Base-by-base conservation (phyloP, 1,284 basidiomycete species). In the Trametes hirsuta region DNA sequence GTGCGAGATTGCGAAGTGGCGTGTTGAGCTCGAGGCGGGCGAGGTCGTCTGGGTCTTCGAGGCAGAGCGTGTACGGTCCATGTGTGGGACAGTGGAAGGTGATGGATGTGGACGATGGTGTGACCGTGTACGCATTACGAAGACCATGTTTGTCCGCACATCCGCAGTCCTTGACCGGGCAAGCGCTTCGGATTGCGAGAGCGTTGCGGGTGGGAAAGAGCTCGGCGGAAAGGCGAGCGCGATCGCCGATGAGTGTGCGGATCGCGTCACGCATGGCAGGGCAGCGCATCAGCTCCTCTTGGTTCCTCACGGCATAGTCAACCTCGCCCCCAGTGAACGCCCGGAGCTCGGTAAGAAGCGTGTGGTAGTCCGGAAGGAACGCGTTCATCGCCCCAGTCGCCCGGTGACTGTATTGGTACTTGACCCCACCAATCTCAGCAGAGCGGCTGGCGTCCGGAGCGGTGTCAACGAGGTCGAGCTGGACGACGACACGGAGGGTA, bases 141-240 rank as follows among this genome's bases (percentile, higher is more conserved):
- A 59, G 41, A 1, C 72, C 72, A 46, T 73, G 69, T 61, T 74
- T 74, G 44, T 75, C 73, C 15, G 71, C 71, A 4, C 67, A 40
- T 15, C 68, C 71, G 54, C 73, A 73, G 3, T 58, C 64, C 15
- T 52, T 55, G 9, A 56, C 54, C 24, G 71, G 72, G 53, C 72
- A 74, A 8, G 71, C 70, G 45, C 60, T 53, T 10, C 72, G 68
- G 36, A 73, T 59, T 2, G 68, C 68, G 30, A 73, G 61, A 8
- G 50, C 48, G 18, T 66, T 65, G 21, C 55, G 53, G 37, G 65
- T 47, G 21, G 71, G 71, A 8, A 69, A 59, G 44, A 72, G 50
- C 36, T 68, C 67, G 8, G 40, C 50, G 11, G 63, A 66, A 44
- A 70, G 39, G 37, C 54, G 56, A 18, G 61, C 64, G 24, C 64